Percentiles rank a stretch among this genome's conserved stretches.
phyloP scores from a whole-genome alignment of 805 yeast genomes.

The Kazachstania kunashirensis region DNA sequence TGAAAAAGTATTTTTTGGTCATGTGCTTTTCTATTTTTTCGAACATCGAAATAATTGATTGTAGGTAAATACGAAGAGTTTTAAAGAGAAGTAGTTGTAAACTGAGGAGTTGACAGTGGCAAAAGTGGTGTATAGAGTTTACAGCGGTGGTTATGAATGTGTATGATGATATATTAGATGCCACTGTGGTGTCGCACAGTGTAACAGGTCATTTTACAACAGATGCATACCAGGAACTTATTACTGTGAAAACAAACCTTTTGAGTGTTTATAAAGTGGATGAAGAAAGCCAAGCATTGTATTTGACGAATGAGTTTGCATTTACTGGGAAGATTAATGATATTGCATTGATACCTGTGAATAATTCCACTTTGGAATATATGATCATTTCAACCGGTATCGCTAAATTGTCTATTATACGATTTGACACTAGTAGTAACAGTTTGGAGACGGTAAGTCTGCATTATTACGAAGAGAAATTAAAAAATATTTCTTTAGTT shows the following conservation, averaged over 20 bases:
- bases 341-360: conserved; percentile 38
- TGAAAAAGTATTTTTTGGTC: too few species aligned
- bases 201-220: conserved; percentile 43
- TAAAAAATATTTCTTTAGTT: conserved; percentile 39
- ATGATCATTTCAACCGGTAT: conserved; percentile 55
- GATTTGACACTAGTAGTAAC: conserved; percentile 52
- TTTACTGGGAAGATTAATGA: conserved; percentile 62
- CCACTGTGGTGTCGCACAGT: conserved; percentile 60
- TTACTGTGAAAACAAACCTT: conserved; percentile 61
- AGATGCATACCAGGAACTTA: conserved; percentile 37
- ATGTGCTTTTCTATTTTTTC: too few species aligned
- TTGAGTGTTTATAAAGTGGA: conserved; percentile 31
- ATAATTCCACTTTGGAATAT: conserved; percentile 45
- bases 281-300: conserved; percentile 17
- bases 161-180: conserved; percentile 66
- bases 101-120: too few species aligned
- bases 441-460: conserved; percentile 63
- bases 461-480: conserved; percentile 74
- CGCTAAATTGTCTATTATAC: conserved; percentile 70
- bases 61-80: too few species aligned
- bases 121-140: too few species aligned
- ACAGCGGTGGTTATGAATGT: too few species aligned
- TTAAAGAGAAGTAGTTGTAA: too few species aligned
- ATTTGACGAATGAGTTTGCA: conserved; percentile 52
- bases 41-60: too few species aligned